Base-by-base conservation (phyloP, 2,329 filamentous ascomycete species). In the Venturiaceae sp. region DNA sequence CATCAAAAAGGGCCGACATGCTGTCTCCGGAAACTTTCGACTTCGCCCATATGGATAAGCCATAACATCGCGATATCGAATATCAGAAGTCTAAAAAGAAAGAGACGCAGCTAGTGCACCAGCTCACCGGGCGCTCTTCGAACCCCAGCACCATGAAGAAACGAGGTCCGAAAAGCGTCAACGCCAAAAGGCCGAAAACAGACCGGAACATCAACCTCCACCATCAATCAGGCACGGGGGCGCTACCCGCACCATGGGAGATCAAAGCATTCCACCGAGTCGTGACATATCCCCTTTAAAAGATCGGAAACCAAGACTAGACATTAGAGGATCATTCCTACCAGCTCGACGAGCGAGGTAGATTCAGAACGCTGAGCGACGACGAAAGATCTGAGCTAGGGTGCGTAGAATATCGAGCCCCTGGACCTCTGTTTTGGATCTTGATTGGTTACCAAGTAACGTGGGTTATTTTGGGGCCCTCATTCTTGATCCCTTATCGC, bases 401-500 rank as follows among this genome's bases (percentile, higher is more conserved):
- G 21, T 74, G 74, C 3, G 72, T 75, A 16, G 74, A 76, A 63
- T 76, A 75, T 57, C 70, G 67, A 55, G 72, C 73, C 9, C 50
- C 60, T n/a, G 32, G 53, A 7, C 39, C 55, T 7, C 30, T 62
- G 13, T 34, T 61, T 23, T 60, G 59, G 56, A 34, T 64, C n/a
- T 58, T 65, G 14, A 44, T 60, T 11, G 19, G 28, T n/a, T 71
- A 69, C 23, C 65, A 68, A 16, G 14, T 69, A 1, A 67, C 68
- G 58, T 71, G 68, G 68, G 64, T 68, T 14, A 9, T 60, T 0
- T 33, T 64, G 11, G 60, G 59, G 23, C 39, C 58, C 4, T 34
- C 60, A 6, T 59, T 65, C 47, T 57, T 65, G n/a, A 57, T 64
- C 8, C 60, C 63, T 3, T 65, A 64, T 44, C 53, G 58, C 16